Base-by-base conservation (phyloP, 2,329 filamentous ascomycete genomes). In the Tolypocladium ophioglossoides region DNA sequence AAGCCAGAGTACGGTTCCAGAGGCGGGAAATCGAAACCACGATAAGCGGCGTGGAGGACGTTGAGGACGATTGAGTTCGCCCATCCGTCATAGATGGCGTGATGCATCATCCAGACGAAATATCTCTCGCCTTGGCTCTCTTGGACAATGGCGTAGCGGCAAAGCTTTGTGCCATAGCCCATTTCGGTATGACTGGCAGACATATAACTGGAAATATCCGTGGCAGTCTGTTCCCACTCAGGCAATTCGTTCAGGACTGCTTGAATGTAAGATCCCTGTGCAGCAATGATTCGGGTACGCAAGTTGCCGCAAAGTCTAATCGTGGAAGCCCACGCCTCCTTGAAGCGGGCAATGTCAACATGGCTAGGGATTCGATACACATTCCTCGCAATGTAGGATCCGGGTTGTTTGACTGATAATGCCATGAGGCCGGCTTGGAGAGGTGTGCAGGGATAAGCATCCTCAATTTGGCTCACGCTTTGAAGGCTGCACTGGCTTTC, bases 401-500 rank as follows among this genome's bases (percentile, higher is more conserved):
- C 8, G 55, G 51, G 24, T 64, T 61, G 39, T 62, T 51, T 63
- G 46, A 59, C 60, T 1, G 70, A 64, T 1, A 72, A 58, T 0
- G 66, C 65, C 44, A 74, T 62, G 1, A 74, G 63, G 3, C 68
- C 69, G 56, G 70, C 69, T 50, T 73, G 70, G 2, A 73, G 61
- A 3, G 65, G 62, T 14, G 69, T 68, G 60, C 68, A 71, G 11
- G 70, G 71, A 50, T 69, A 74, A 1, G 49, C 48, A 24, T 57
- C 54, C 4, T 55, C 48, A 65, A 58, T 30, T 22, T 46, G 20
- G 2, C 12, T 16, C 4, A 6, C 14, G 20, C 20, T 22, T 10
- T 8, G 20, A 16, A 46, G 41, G 11, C 27, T 3, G 20, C 20
- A 30, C 4, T 46, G 12, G 14, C 37, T 3, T 22, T 46, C 20